Evolutionary conservation across 2,329 filamentous ascomycete genomes (phyloP), one percentile per base, ranked within the genome.

Genomic region (Hypoxylon sp.): DNA sequence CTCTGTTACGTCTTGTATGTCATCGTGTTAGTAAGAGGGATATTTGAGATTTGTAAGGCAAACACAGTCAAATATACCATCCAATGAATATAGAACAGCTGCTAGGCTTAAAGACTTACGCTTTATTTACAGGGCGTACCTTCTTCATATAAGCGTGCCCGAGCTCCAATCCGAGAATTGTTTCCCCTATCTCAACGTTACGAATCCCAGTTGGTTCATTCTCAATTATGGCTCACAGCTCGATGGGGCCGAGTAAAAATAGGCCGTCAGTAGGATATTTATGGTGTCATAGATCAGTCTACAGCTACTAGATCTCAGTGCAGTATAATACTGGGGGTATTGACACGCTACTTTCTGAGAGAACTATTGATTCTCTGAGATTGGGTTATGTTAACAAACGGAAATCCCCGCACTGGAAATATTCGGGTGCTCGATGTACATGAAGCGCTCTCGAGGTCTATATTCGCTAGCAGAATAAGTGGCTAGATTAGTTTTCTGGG

Each of bases 381-480:
- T 44, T 44, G n/a, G 19, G 14, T 17, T 17, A 19, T 22, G 22
- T 44, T 22, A 1, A 3, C 17, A 4, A 44, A 44, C 3, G 17
- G 17, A 44, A 37, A 5, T 2, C 14, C 10, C 3, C 1, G 39
- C 17, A 22, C 3, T 19, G 19, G 17, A 8, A 11, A 44, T 4
- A 10, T 11, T 10, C 3, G 17, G 8, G 11, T 3, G 17, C 9
- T 17, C 39, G 22, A 44, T 44, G 22, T 19, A 51, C 48, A 19
- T 24, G 44, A 50, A 62, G 17, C 33, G 33, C 35, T 13, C 31
- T 48, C 1, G 44, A 51, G 35, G 11, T 63, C 59, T 35, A 59
- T 67, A 63, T 59, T 67, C 24, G 46, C 64, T 55, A 59, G 47
- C 52, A 29, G 58, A 37, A 51, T 19, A 48, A 24, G 26, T 47